Evolutionary conservation across 176 grass and related monocot species (phyloP).

Genomic region (Cenchrus fungigraminus): DNA sequence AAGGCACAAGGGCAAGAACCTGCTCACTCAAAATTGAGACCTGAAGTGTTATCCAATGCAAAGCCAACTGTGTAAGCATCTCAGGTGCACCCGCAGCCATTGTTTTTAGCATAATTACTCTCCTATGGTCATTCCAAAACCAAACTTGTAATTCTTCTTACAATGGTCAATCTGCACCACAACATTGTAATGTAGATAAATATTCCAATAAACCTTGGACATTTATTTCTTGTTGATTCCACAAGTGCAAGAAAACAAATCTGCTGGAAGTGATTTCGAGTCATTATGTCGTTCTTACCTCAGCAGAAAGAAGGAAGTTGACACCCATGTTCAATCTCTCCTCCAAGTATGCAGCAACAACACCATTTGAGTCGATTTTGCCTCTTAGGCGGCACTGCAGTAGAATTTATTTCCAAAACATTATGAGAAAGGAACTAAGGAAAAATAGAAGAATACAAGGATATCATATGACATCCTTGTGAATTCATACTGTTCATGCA

Average conservation of each 20-base stretch:
- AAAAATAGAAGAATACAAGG: neutral
- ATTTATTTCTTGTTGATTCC: constrained; percentile 4
- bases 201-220: neutral
- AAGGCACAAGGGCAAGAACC: constrained; percentile 15
- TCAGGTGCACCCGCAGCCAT: constrained; percentile 17
- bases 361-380: constrained; percentile 90
- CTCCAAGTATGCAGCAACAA: constrained; percentile 83
- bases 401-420: constrained; percentile 36
- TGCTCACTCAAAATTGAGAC: constrained; percentile 35
- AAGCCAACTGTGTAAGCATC: constrained; percentile 29
- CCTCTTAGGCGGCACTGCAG: constrained; percentile 92
- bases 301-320: constrained; percentile 95
- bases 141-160: constrained; percentile 99
- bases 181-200: constrained; percentile 39
- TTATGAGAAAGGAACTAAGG: neutral
- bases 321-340: constrained; percentile 98
- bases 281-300: constrained; percentile 49
- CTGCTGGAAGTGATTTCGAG: constrained; percentile 1
- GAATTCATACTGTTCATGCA: neutral
- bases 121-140: constrained; percentile 94
- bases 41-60: constrained; percentile 17
- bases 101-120: constrained; percentile 60
- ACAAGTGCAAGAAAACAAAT: neutral
- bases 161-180: constrained; percentile 82
- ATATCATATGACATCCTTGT: neutral